Percentiles rank a stretch among this genome's conserved stretches.
Evolutionary conservation across 805 yeast genomes (phyloP).

Genomic region (Nakazawaea peltata): DNA sequence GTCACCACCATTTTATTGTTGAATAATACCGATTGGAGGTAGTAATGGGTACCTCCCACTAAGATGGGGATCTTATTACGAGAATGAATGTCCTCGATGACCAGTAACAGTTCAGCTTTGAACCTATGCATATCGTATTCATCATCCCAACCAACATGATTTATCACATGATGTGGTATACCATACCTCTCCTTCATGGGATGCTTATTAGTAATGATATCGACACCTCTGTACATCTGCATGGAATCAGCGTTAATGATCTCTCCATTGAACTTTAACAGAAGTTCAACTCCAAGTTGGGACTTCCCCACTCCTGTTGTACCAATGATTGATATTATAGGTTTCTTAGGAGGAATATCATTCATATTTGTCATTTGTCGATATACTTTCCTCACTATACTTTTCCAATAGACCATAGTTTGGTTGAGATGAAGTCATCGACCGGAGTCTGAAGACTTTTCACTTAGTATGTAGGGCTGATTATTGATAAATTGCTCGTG

Average conservation of each 20-base stretch:
- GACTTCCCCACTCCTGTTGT: constrained; percentile 98
- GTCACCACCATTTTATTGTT: constrained; percentile 54
- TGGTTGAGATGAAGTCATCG: too few species aligned
- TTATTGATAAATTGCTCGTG: too few species aligned
- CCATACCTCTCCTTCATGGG: constrained; percentile 73
- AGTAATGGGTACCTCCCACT: constrained; percentile 96
- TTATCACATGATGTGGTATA: constrained; percentile 78
- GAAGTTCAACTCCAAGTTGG: constrained; percentile 73
- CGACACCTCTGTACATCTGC: constrained; percentile 79
- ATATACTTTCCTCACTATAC: background rate
- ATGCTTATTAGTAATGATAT: constrained; percentile 85
- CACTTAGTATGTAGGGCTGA: too few species aligned
- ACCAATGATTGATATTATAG: constrained; percentile 39
- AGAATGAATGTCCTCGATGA: constrained; percentile 56
- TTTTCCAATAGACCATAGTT: too few species aligned
- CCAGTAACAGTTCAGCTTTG: constrained; percentile 55
- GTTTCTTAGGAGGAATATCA: too few species aligned
- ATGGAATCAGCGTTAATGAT: constrained; percentile 93
- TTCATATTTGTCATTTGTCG: too few species aligned
- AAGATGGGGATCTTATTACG: constrained; percentile 75
- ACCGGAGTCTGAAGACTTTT: too few species aligned
- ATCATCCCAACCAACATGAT: constrained; percentile 73
- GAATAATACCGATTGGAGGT: constrained; percentile 71
- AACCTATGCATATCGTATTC: constrained; percentile 80
- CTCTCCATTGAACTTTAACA: constrained; percentile 74